Evolutionary conservation across 139 green algal genomes (phyloP), one percentile per base, ranked within the genome.

Genomic region (Tetratostichococcus sp.): DNA sequence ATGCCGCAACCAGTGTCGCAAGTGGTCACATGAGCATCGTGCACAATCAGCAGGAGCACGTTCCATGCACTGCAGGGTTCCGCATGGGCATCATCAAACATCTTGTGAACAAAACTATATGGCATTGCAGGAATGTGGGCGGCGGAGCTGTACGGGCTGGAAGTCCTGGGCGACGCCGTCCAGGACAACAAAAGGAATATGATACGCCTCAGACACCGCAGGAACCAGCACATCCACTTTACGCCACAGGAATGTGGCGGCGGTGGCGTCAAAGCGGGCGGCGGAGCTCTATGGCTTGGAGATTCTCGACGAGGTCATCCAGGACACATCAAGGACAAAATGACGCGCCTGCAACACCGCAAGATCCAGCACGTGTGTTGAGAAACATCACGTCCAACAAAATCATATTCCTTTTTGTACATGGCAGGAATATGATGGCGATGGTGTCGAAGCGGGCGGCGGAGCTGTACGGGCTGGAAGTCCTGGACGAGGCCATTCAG

Each of bases 331-430:
- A 88, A 89, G 69, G 90, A 95, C 79, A 97, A 97, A 71, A 83
- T 97, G 35, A 97, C 93, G 1, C 89, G 96, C 65, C 99, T 99
- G n/a, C n/a, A n/a, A n/a, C n/a, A n/a, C n/a, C n/a, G n/a, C n/a
- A n/a, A n/a, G n/a, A n/a, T n/a, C n/a, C n/a, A n/a, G n/a, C n/a
- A n/a, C n/a, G n/a, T n/a, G n/a, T n/a, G n/a, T n/a, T n/a, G n/a
- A n/a, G n/a, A n/a, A n/a, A n/a, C n/a, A n/a, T n/a, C n/a, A n/a
- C n/a, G n/a, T n/a, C n/a, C n/a, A n/a, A n/a, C n/a, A n/a, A n/a
- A n/a, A n/a, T 67, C n/a, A 22, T 31, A 5, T 8, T 31, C 43
- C 16, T n/a, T 35, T 30, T 31, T 43, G 26, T 0, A n/a, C n/a
- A n/a, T n/a, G n/a, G n/a, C n/a, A n/a, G n/a, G n/a, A 76, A 80